These are phyloP conservation scores for Populus hybrid DNA, from an alignment of 441 rosid species.

Conservation along the genomic window DNA sequence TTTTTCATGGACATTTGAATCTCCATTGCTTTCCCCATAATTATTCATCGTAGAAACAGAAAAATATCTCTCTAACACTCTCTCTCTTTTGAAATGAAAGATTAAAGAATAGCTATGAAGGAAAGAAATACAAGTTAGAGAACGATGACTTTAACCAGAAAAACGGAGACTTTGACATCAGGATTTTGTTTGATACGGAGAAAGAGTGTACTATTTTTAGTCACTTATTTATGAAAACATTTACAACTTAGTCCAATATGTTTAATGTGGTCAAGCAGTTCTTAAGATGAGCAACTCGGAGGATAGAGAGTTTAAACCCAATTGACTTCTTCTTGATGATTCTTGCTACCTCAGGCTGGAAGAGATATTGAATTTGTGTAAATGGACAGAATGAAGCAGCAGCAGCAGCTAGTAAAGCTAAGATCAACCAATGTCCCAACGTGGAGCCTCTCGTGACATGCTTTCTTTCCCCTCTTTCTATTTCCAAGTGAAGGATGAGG, in stretches of 20 bases:
- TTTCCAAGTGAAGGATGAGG: background rate
- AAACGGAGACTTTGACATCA: no score
- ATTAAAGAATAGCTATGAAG: no score
- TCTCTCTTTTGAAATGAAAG: no score
- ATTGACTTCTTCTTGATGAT: background rate
- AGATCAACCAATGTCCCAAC: no score
- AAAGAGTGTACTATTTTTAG: background rate
- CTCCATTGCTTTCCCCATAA: slow-evolving; percentile 39
- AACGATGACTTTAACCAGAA: no score
- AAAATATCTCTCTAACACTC: background rate
- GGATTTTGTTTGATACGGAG: no score
- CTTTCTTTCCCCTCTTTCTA: background rate
- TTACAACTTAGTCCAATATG: background rate
- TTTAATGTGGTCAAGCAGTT: background rate
- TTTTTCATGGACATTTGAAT: slow-evolving; percentile 45
- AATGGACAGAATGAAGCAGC: background rate
- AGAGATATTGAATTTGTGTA: background rate
- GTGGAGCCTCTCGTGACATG: background rate
- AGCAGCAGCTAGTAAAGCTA: background rate
- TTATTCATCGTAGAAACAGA: slow-evolving; percentile 29
- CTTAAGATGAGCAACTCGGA: background rate
- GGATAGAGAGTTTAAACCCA: background rate
- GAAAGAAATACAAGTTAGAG: no score
- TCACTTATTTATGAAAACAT: background rate
- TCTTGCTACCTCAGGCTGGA: background rate